These are phyloP conservation scores for Irpex rosettiformis DNA, from an alignment of 1,284 basidiomycete genomes.

Conservation along the genomic window DNA sequence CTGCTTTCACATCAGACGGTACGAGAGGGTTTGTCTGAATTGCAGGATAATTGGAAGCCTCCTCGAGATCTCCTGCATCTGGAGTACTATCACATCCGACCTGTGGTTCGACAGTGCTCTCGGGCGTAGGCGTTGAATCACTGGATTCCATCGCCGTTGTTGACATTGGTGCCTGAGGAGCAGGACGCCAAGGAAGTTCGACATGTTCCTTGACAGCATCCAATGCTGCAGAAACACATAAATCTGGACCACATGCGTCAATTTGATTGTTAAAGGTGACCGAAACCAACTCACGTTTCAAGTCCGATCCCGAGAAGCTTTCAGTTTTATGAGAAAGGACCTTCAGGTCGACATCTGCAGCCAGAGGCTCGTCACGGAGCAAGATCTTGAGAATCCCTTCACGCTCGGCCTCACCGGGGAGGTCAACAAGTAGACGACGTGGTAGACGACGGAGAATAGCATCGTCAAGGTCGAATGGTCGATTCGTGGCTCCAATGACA, in stretches of 20 bases:
- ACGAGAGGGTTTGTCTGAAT: neutral
- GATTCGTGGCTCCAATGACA: conserved; percentile 93
- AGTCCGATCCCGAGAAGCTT: conserved; percentile 88
- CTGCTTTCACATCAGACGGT: neutral
- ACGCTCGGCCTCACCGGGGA: conserved; percentile 80
- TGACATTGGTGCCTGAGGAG: conserved; percentile 4
- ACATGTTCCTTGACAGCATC: conserved; percentile 86
- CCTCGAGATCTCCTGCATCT: neutral
- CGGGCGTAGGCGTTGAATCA: neutral
- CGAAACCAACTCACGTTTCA: conserved; percentile 69
- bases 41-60: neutral
- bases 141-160: no score
- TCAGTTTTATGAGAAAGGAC: conserved; percentile 73
- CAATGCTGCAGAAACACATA: conserved; percentile 86
- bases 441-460: conserved; percentile 84
- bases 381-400: conserved; percentile 87
- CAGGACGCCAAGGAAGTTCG: conserved; percentile 68
- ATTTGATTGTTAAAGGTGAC: conserved; percentile 16
- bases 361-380: conserved; percentile 73
- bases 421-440: conserved; percentile 78
- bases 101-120: neutral
- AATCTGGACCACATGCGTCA: conserved; percentile 46
- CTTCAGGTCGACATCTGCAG: conserved; percentile 62
- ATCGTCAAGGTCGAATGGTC: conserved; percentile 83
- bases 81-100: neutral